Evolutionary conservation across 768 basidiomycete genomes (phyloP), one percentile per base, ranked within the genome.

Genomic region (Tricholoma hemisulphureum): DNA sequence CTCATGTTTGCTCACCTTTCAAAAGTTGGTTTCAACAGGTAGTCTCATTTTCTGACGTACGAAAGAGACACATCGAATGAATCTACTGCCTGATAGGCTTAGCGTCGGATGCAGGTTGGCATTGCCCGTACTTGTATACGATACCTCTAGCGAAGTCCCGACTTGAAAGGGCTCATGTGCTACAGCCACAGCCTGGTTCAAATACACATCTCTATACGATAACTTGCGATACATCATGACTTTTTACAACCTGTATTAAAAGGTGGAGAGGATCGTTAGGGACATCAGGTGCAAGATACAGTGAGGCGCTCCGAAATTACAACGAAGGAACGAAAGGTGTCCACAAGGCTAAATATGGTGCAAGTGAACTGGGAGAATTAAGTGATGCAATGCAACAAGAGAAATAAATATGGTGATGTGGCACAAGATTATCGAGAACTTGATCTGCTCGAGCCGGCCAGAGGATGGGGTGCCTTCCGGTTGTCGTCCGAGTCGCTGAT

Each of bases 391-490:
- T 58, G 54, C 53, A 46, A 16, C 21, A 23, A 43, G 31, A 13
- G 16, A 11, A 43, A 41, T 28, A 20, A 16, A 28, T 26, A 53
- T 43, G 37, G 28, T 8, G 14, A 48, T 53, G 55, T 45, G 21
- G 34, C 31, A 51, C 32, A 16, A 10, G 20, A 8, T 53, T 63
- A 65, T 51, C 23, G 50, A 31, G 53, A 60, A 16, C 37, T 63
- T 18, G 53, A 53, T 41, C 62, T 55, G 53, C 67, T 67, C 20
- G 63, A 63, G 24, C 59, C 56, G 21, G 63, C 60, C 49, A 55
- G 56, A 51, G 56, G 32, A 48, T 50, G 55, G 2, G 51, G n/a
- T 18, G 37, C 35, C 13, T 58, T 54, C 50, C 56, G 51, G 35
- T 21, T 51, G 16, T 59, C 63, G 4, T 63, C 57, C n/a, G n/a